Conservation (phyloP, 2,329 filamentous ascomycete genomes). For the Coniochaeta sp. region DNA sequence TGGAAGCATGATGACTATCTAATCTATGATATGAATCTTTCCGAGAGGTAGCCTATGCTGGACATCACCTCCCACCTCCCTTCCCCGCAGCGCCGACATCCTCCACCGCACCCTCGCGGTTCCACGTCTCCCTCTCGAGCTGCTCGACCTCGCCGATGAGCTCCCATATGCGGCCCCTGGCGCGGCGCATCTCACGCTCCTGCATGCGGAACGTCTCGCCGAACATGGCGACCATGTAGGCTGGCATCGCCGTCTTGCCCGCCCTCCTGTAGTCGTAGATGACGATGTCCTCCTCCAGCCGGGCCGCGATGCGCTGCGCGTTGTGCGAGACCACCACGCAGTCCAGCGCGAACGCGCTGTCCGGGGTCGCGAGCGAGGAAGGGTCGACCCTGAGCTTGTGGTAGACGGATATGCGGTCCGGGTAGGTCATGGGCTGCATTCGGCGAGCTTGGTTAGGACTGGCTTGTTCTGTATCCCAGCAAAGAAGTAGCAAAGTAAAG, state of each 20-base stretch:
- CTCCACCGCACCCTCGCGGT: slow-evolving; percentile 63
- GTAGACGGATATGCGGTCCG: slow-evolving; percentile 75
- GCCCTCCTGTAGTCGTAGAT: slow-evolving; percentile 56
- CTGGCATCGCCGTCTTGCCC: slow-evolving; percentile 28
- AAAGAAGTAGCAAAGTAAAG: background rate
- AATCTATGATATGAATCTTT: too few relatives aligned
- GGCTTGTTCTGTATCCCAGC: too few relatives aligned
- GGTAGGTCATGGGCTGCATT: slow-evolving; percentile 76
- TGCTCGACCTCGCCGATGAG: slow-evolving; percentile 50
- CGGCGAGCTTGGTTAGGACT: background rate
- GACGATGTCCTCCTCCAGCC: slow-evolving; percentile 70
- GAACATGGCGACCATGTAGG: slow-evolving; percentile 32
- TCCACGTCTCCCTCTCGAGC: slow-evolving; percentile 70
- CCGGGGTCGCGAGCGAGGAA: slow-evolving; percentile 20
- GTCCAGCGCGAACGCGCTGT: slow-evolving; percentile 50
- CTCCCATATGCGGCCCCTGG: slow-evolving; percentile 43
- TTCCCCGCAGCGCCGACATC: slow-evolving; percentile 27
- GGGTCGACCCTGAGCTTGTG: slow-evolving; percentile 55
- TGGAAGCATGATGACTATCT: too few relatives aligned
- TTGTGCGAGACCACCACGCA: slow-evolving; percentile 67
- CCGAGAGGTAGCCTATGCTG: background rate
- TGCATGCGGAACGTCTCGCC: slow-evolving; percentile 33
- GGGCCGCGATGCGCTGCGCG: slow-evolving; percentile 64
- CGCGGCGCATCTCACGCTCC: slow-evolving; percentile 46
- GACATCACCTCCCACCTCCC: background rate